Evolutionary conservation across 179 eudicot species (phyloP), one percentile per base, ranked within the genome.

Genomic region (Beta lomatogona): DNA sequence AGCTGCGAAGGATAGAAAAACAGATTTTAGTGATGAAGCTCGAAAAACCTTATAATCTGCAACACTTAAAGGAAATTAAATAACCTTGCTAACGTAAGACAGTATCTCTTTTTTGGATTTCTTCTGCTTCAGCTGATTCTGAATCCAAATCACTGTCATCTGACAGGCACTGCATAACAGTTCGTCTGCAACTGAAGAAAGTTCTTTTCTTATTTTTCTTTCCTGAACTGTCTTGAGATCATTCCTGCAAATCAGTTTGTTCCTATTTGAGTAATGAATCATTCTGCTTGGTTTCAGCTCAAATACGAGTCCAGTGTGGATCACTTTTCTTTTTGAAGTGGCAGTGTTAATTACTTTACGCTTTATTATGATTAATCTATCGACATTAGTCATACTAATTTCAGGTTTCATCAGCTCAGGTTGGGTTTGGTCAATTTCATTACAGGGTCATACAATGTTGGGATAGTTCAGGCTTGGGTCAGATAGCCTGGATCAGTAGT

Each of bases 121-220:
- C 36, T 82, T 75, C 54, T 85, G 86, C 73, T 85, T 87, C 87
- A 91, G 79, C 86, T 93, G 92, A 58, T 85, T 90, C 75, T 87
- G 91, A 25, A 90, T 82, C 97, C 97, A 93, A 81, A 84, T 86
- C 15, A 92, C 94, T 68, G 86, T 85, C 90, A 89, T 81, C 88
- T 92, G 89, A 87, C 95, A 93, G 36, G 89, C 87, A 75, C 85
- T 82, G 84, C 97, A 93, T 3, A 87, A 64, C 54, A 79, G 57
- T 65, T 76, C 80, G 41, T 87, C 91, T 9, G 64, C 79, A 54
- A 67, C 86, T 59, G 86, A 77, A 16, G 77, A 52, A 52, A 81
- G 79, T 59, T 65, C 52, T 77, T 80, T 80, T 68, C 76, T 86
- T 75, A 58, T 77, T 68, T 77, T 86, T 71, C 71, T 86, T 21